Base-by-base conservation (phyloP, 129 eudicot genomes). In the Calendula officinalis region DNA sequence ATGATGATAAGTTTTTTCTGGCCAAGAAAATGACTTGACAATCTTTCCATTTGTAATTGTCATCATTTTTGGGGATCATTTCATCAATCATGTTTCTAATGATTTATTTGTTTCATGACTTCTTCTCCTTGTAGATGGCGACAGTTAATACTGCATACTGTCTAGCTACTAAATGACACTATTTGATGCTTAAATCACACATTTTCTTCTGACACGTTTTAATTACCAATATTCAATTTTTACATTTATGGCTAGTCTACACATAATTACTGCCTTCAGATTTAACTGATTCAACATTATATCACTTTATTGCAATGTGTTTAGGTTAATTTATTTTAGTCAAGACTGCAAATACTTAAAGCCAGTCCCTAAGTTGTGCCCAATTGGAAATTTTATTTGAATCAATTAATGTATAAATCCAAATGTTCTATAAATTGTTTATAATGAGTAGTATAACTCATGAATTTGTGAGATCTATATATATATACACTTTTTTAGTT, bases 1-100 rank as follows among this genome's bases (percentile, higher is more conserved):
- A 34, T 6, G n/a, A 66, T 74, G 67, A 74, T 66, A 67, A 74
- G 37, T 62, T 51, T 49, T 49, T 66, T 43, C 73, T 57, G 78
- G 5, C 67, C 16, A 3, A 39, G 78, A 74, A 74, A 74, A 74
- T 57, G 78, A 74, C 78, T 49, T 35, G 3, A 74, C 78, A 74
- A 38, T 58, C 43, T 48, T 59, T 56, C 61, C 52, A 8, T 57
- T 39, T 57, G 37, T 48, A 48, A 30, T 11, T 66, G 62, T 74
- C 62, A 48, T 66, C 56, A 57, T 57, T 74, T 66, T 56, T 74
- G 45, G 61, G 78, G 73, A 74, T 66, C 68, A 69, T 74, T 66
- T 74, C 70, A 32, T 49, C 78, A 74, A 74, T 74, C 78, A 74
- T 74, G 66, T 74, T 74, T 74, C 16, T 57, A 73, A 74, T 66